Percentiles rank a stretch among this genome's conserved stretches.
Conservation (phyloP, 1,284 basidiomycete species). For the Tilletia caries region DNA sequence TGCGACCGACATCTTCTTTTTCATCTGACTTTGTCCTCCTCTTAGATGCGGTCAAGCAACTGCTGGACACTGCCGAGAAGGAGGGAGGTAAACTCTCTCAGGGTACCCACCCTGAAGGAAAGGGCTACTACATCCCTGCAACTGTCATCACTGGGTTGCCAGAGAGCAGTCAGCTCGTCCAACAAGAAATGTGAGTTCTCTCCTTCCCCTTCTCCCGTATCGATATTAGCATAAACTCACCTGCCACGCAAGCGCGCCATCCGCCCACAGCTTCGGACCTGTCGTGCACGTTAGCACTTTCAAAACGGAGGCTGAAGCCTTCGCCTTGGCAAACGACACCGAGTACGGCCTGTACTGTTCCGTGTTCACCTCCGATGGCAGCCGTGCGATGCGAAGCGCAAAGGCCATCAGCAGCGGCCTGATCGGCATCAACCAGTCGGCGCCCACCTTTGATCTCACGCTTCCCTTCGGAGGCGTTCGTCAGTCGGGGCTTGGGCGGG, state of each 20-base stretch:
- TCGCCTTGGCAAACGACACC: slow-evolving; percentile 32
- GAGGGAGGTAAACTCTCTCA: background rate
- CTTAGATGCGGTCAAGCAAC: background rate
- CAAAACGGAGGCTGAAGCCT: slow-evolving; percentile 29
- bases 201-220: too few relatives aligned
- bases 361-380: slow-evolving; percentile 30
- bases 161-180: slow-evolving; percentile 35
- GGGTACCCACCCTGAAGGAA: background rate
- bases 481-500: slow-evolving; percentile 72
- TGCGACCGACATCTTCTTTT: background rate
- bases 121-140: slow-evolving; percentile 37
- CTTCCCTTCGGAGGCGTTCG: slow-evolving; percentile 94
- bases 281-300: slow-evolving; percentile 37
- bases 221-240: too few relatives aligned
- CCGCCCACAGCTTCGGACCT: slow-evolving; percentile 30
- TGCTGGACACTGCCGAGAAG: too few relatives aligned
- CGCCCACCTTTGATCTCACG: background rate
- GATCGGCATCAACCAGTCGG: slow-evolving; percentile 32
- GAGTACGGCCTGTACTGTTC: slow-evolving; percentile 34
- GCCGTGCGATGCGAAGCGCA: slow-evolving; percentile 27
- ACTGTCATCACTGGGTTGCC: slow-evolving; percentile 36
- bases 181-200: slow-evolving; percentile 35
- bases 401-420: slow-evolving; percentile 35
- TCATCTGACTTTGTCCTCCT: background rate
- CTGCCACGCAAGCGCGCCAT: too few relatives aligned